Conservation (phyloP, 257 asterid genomes). For the Solanum paucissectum region DNA sequence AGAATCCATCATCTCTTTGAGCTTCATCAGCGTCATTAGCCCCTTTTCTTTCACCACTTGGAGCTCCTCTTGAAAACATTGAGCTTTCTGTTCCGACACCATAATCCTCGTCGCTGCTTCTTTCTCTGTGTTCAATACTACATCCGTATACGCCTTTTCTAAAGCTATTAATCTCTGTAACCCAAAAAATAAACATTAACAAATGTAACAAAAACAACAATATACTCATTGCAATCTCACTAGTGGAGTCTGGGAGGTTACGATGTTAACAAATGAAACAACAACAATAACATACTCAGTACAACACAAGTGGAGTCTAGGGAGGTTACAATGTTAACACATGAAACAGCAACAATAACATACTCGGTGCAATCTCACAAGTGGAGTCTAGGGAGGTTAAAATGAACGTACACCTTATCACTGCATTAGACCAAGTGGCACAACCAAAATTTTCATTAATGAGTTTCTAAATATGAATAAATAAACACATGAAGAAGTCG, state of each 20-base stretch:
- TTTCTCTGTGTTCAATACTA: conserved; percentile 52
- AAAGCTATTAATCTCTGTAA: conserved; percentile 50
- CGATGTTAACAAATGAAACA: background rate
- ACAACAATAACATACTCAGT: background rate
- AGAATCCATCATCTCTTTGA: conserved; percentile 69
- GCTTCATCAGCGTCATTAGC: conserved; percentile 44
- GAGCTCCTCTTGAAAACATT: conserved; percentile 47
- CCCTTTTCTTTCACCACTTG: conserved; percentile 56
- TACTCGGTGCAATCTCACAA: background rate
- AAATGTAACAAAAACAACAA: background rate
- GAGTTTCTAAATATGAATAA: background rate
- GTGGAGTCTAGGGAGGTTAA: background rate
- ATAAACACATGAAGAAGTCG: background rate
- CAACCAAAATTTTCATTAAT: background rate
- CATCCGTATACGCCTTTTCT: conserved; percentile 59
- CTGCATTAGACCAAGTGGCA: background rate
- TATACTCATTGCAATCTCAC: background rate
- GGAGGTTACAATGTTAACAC: background rate
- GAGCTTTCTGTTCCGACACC: conserved; percentile 56
- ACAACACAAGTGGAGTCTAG: background rate
- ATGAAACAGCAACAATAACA: background rate
- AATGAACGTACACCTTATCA: background rate
- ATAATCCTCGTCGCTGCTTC: conserved; percentile 62
- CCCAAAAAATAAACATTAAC: background rate
- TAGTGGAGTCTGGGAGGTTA: background rate